These are phyloP conservation scores for Mycena venus DNA, from an alignment of 768 basidiomycete genomes.

Conservation along the genomic window DNA sequence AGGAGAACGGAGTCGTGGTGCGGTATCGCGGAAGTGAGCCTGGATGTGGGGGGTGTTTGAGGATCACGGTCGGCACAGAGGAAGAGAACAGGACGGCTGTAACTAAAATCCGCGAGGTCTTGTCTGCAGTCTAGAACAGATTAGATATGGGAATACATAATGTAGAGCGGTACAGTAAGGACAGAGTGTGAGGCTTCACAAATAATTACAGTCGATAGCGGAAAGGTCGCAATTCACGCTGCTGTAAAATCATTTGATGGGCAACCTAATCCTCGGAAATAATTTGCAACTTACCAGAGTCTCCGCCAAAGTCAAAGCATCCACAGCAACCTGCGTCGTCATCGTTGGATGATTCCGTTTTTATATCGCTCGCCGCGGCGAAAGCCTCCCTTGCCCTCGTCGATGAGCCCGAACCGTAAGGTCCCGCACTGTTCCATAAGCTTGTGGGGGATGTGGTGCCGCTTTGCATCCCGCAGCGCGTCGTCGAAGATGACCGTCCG, in stretches of 20 bases:
- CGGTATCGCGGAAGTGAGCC: conserved; percentile 88
- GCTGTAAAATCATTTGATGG: neutral
- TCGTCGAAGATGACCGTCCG: conserved; percentile 6
- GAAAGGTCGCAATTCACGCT: neutral
- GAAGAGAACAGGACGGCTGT: conserved; percentile 81
- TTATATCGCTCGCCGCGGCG: neutral
- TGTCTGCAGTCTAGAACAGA: conserved; percentile 42
- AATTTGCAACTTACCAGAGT: neutral
- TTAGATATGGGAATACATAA: neutral
- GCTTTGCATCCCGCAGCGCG: neutral
- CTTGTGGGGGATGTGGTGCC: conserved; percentile 14
- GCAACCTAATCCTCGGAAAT: neutral
- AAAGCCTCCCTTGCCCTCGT: neutral
- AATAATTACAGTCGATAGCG: neutral
- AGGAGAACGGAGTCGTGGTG: conserved; percentile 89
- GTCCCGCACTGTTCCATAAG: neutral
- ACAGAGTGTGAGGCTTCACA: neutral
- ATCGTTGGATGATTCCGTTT: neutral
- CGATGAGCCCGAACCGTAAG: neutral
- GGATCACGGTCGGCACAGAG: conserved; percentile 90
- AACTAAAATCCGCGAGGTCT: conserved; percentile 63
- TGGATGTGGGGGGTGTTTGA: conserved; percentile 89
- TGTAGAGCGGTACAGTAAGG: neutral
- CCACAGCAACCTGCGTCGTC: neutral
- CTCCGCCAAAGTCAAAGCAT: neutral